Conservation (phyloP, 2,329 filamentous ascomycete genomes). For the Xenoacremonium recifei region DNA sequence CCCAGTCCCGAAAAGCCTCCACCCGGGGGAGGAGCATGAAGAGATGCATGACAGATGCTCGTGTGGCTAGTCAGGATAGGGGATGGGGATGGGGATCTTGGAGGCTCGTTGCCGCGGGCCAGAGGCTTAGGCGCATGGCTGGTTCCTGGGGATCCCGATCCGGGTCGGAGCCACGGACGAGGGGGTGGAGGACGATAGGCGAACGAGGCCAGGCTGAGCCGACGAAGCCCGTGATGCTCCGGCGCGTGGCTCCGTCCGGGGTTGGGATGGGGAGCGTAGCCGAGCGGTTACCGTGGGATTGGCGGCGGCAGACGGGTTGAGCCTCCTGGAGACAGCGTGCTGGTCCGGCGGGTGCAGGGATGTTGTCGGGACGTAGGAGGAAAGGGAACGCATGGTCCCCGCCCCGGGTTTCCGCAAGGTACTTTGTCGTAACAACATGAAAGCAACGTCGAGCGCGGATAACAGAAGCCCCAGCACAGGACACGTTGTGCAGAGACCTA, state of each 20-base stretch:
- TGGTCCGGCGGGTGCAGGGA: conserved; percentile 4
- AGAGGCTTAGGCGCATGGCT: conserved; percentile 16
- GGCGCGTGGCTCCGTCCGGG: conserved; percentile 22
- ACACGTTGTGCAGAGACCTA: too few species aligned
- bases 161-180: conserved; percentile 21
- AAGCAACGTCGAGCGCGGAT: too few species aligned
- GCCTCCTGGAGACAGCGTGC: too few species aligned
- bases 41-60: background rate
- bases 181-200: conserved; percentile 24
- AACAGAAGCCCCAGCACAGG: background rate
- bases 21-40: background rate
- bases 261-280: conserved; percentile 21
- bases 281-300: conserved; percentile 22
- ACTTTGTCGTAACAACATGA: too few species aligned
- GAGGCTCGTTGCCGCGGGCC: background rate
- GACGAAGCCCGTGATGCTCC: conserved; percentile 28
- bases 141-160: conserved; percentile 29
- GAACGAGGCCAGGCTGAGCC: conserved; percentile 18
- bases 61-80: background rate
- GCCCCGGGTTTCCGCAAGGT: too few species aligned
- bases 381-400: too few species aligned
- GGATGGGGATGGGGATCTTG: too few species aligned
- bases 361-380: conserved; percentile 22
- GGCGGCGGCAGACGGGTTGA: conserved; percentile 1
- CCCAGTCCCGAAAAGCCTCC: background rate